phyloP scores from a whole-genome alignment of 352 stramenopile species.

The Blastocystis sp. region DNA sequence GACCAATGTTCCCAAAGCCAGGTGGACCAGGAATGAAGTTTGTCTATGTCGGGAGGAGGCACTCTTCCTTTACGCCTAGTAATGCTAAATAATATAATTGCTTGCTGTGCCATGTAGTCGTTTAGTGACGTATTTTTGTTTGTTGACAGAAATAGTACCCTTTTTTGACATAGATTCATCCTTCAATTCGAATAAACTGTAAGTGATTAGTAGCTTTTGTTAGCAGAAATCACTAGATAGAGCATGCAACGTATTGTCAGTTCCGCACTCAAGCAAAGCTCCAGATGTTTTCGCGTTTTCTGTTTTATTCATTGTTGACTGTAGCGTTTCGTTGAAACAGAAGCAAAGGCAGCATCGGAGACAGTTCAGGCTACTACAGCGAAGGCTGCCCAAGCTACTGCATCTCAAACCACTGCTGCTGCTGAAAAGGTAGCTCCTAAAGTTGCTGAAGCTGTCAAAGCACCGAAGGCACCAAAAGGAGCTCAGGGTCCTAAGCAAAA shows the following conservation, averaged over 20 bases:
- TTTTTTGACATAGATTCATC: too few relatives aligned
- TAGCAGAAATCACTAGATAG: neutral
- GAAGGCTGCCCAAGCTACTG: neutral
- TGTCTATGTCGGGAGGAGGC: neutral
- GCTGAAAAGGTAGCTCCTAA: neutral
- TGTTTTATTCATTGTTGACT: neutral
- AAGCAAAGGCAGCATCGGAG: neutral
- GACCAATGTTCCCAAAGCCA: neutral
- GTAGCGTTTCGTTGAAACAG: neutral
- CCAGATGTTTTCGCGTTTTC: neutral
- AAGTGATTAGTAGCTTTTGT: too few relatives aligned
- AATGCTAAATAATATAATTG: neutral
- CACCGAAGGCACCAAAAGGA: neutral
- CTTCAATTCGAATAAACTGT: too few relatives aligned
- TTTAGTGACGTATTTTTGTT: neutral
- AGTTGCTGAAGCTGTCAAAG: neutral
- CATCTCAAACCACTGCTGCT: neutral
- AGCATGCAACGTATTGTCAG: slow-evolving; percentile 12
- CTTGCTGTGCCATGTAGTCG: neutral
- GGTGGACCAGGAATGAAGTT: neutral
- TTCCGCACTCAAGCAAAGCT: neutral
- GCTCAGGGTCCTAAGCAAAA: neutral
- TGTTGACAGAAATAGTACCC: too few relatives aligned
- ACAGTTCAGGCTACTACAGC: neutral
- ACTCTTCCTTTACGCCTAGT: neutral